Percentiles rank a stretch among this genome's conserved stretches.
These are phyloP conservation scores for Colletotrichum lindemuthianum DNA, from an alignment of 2,329 filamentous ascomycete genomes.

Conservation along the genomic window DNA sequence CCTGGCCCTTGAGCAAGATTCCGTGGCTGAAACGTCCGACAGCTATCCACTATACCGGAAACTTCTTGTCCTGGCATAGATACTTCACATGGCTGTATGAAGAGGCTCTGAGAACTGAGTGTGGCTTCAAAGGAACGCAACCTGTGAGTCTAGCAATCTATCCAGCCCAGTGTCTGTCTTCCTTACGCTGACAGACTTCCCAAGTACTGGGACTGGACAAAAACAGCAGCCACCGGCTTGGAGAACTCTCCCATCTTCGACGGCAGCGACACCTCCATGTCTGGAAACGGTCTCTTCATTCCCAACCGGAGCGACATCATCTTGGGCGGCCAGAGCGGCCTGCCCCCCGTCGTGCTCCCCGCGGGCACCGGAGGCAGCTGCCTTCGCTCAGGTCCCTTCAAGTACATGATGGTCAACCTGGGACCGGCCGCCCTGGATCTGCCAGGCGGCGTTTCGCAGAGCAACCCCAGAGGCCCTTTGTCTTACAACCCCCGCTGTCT, in stretches of 20 bases:
- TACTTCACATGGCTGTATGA: slow-evolving; percentile 45
- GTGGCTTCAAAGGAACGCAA: slow-evolving; percentile 52
- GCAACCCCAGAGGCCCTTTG: slow-evolving; percentile 40
- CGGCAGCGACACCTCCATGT: slow-evolving; percentile 56
- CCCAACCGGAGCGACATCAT: slow-evolving; percentile 39
- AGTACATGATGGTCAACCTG: slow-evolving; percentile 51
- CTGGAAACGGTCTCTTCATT: slow-evolving; percentile 53
- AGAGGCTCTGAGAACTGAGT: slow-evolving; percentile 41
- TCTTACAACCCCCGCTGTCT: slow-evolving; percentile 56
- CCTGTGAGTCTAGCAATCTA: slow-evolving; percentile 41
- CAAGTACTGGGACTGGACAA: slow-evolving; percentile 43
- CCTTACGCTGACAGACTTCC: neutral
- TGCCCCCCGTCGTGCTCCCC: slow-evolving; percentile 47
- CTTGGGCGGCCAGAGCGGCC: slow-evolving; percentile 41
- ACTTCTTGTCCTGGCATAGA: slow-evolving; percentile 46
- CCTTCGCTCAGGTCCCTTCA: slow-evolving; percentile 61
- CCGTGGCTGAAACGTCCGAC: no score
- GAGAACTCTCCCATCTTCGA: slow-evolving; percentile 58
- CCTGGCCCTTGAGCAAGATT: no score
- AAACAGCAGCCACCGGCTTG: slow-evolving; percentile 44
- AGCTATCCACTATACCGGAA: slow-evolving; percentile 53
- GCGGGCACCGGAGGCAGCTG: slow-evolving; percentile 66
- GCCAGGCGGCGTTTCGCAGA: slow-evolving; percentile 39
- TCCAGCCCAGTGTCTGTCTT: slow-evolving; percentile 1
- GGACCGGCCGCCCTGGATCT: slow-evolving; percentile 48